Conservation (phyloP, 108 stramenopile species). For the Conticribra weissflogii region DNA sequence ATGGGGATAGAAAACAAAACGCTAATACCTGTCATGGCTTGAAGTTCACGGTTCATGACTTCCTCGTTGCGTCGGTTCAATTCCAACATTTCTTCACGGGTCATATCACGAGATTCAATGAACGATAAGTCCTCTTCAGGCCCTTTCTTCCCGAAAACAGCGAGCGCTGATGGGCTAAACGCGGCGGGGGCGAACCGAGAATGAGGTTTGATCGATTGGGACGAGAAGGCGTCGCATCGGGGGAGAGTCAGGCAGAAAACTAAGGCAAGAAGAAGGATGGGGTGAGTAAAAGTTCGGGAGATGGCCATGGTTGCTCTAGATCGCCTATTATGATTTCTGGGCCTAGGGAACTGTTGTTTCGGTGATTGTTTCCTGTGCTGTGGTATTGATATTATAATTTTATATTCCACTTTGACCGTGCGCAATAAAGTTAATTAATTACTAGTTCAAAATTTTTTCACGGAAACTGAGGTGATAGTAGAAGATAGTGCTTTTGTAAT, state of each 20-base stretch:
- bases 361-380: too few relatives aligned
- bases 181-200: conserved; percentile 12
- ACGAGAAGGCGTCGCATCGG: conserved; percentile 34
- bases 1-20: conserved; percentile 79
- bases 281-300: too few relatives aligned
- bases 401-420: too few relatives aligned
- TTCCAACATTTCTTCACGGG: conserved; percentile 81
- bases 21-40: conserved; percentile 76
- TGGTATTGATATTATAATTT: too few relatives aligned
- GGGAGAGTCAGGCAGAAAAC: conserved; percentile 18
- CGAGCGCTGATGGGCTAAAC: conserved; percentile 21
- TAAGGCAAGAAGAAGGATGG: too few relatives aligned
- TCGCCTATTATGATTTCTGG: too few relatives aligned
- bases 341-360: too few relatives aligned
- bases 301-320: too few relatives aligned
- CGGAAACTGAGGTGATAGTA: too few relatives aligned
- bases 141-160: conserved; percentile 52
- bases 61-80: conserved; percentile 72
- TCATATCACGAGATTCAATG: conserved; percentile 83
- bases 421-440: too few relatives aligned
- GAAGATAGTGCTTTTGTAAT: too few relatives aligned
- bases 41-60: conserved; percentile 85
- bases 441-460: too few relatives aligned
- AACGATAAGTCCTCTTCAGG: conserved; percentile 65
- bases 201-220: conserved; percentile 32